phyloP scores from a whole-genome alignment of 2,329 filamentous ascomycete genomes.

The Myriosclerotinia curreyana region DNA sequence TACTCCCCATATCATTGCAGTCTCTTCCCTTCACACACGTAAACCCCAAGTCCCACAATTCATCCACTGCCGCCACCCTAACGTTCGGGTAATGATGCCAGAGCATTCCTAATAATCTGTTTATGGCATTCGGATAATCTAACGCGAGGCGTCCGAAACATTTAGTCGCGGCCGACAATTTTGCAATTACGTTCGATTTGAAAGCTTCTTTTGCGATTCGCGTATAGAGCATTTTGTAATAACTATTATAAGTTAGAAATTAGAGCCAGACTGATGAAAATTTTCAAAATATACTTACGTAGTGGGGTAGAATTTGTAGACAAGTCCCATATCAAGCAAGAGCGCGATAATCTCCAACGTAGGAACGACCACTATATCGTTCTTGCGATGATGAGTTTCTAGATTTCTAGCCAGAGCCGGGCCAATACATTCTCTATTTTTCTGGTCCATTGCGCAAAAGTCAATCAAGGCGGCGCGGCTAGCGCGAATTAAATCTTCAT shows the following conservation, averaged over 20 bases:
- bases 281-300: background rate
- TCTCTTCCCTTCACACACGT: background rate
- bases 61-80: slow-evolving; percentile 1
- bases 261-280: background rate
- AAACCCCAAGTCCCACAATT: slow-evolving; percentile 1
- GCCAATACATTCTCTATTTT: slow-evolving; percentile 45
- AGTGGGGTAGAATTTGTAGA: background rate
- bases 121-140: background rate
- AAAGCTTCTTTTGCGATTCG: background rate
- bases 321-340: slow-evolving; percentile 56
- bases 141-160: slow-evolving; percentile 3
- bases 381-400: slow-evolving; percentile 49
- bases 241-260: background rate
- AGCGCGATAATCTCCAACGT: slow-evolving; percentile 75
- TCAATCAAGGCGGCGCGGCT: slow-evolving; percentile 62
- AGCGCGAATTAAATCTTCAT: slow-evolving; percentile 69
- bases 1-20: background rate
- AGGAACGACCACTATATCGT: slow-evolving; percentile 70
- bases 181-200: background rate
- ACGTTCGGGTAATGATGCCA: background rate
- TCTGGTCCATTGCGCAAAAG: slow-evolving; percentile 43
- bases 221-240: background rate
- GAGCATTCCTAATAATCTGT: background rate
- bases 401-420: slow-evolving; percentile 51
- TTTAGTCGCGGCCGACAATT: background rate